A percentile compares a stretch with the other conserved stretches of the same genome.
These are phyloP conservation scores for Przewalskia tangutica DNA, from an alignment of 257 asterid genomes.

Conservation along the genomic window DNA sequence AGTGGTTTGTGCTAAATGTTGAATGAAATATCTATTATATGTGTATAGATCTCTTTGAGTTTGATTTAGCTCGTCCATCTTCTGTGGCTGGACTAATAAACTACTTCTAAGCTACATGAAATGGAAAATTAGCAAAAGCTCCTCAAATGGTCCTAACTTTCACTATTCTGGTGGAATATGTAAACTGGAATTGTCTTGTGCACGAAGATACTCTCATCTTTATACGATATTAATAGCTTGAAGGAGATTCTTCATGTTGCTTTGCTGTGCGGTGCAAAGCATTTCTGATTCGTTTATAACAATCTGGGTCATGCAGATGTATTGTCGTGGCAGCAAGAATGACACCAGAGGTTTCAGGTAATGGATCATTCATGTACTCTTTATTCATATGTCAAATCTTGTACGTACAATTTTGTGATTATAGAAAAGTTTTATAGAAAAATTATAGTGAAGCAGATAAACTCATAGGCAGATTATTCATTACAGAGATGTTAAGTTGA, in stretches of 20 bases:
- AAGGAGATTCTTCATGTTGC: not conserved
- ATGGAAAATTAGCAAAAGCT: not conserved
- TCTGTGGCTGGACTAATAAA: not conserved
- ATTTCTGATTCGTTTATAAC: not conserved
- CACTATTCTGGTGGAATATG: not conserved
- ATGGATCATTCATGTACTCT: conserved; percentile 1
- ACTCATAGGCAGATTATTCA: not conserved
- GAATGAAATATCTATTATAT: not conserved
- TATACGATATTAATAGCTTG: not conserved
- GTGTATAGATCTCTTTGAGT: not conserved
- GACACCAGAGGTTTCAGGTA: conserved; percentile 94
- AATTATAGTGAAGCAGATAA: not conserved
- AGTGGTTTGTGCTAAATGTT: not conserved
- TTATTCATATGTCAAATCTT: conserved; percentile 3
- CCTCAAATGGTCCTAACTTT: not conserved
- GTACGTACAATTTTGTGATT: not conserved
- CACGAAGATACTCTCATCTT: not conserved
- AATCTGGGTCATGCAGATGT: conserved; percentile 37
- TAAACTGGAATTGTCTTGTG: not conserved
- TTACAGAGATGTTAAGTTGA: not conserved
- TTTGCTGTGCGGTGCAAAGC: not conserved
- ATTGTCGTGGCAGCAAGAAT: conserved; percentile 93
- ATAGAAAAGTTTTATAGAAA: not conserved
- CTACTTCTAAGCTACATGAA: not conserved
- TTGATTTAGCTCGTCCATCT: not conserved